phyloP scores from a whole-genome alignment of 2,329 filamentous ascomycete species.

The Cladosporium sp. region DNA sequence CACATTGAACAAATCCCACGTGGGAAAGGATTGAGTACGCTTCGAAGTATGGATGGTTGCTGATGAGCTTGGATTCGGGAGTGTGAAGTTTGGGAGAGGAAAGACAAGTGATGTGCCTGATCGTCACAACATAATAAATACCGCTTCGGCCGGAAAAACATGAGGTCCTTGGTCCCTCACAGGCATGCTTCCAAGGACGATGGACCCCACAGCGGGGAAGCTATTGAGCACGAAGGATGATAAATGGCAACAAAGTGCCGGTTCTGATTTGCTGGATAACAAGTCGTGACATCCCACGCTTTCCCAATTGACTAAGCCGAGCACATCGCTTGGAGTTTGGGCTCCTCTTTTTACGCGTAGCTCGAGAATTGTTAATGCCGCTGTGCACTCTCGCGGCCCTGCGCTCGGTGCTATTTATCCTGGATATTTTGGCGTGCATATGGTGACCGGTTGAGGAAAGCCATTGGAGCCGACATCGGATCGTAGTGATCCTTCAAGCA shows the following conservation, averaged over 20 bases:
- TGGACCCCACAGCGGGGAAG: constrained; percentile 17
- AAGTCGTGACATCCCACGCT: not conserved
- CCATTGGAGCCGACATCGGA: not conserved
- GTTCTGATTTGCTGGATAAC: constrained; percentile 15
- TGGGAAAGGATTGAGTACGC: constrained; percentile 9
- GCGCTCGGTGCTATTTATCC: constrained; percentile 5
- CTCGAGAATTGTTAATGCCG: not conserved
- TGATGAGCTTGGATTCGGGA: not conserved
- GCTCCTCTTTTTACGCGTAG: constrained; percentile 1
- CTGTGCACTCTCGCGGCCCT: not conserved
- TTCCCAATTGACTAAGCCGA: constrained; percentile 11
- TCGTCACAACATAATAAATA: constrained; percentile 8
- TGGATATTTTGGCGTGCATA: not conserved
- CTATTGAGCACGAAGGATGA: constrained; percentile 16
- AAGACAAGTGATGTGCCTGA: constrained; percentile 2
- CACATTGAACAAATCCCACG: not conserved
- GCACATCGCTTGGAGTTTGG: constrained; percentile 7
- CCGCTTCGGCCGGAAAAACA: constrained; percentile 12
- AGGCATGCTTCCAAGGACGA: not conserved
- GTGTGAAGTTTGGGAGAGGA: constrained; percentile 11
- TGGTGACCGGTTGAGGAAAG: not conserved
- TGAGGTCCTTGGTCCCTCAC: not conserved
- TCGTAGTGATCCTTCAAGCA: not conserved
- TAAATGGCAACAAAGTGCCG: not conserved
- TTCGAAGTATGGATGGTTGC: not conserved